Percentiles rank a stretch among this genome's conserved stretches.
Conservation (phyloP, 139 green algal genomes). For the Chlamydomonas incerta region DNA sequence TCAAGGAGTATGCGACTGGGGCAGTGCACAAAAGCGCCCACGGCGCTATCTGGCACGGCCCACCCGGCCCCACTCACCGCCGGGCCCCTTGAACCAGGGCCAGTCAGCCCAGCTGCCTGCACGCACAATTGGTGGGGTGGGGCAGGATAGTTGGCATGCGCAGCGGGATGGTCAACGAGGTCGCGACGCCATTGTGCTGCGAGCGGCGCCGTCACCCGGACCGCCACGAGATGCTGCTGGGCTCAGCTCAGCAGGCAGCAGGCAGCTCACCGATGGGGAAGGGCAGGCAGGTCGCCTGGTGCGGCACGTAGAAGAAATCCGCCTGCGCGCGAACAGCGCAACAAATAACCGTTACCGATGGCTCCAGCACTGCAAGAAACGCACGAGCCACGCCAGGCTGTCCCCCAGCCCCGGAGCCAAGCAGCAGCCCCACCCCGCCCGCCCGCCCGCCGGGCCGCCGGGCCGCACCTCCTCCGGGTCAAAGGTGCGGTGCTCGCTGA, state of each 20-base stretch:
- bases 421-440: too few species aligned
- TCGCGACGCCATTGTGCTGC: too few species aligned
- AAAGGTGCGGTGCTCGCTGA: slow-evolving; percentile 60
- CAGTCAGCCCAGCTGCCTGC: slow-evolving; percentile 42
- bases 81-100: slow-evolving; percentile 45
- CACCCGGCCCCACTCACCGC: not conserved
- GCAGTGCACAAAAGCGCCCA: not conserved
- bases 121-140: too few species aligned
- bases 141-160: too few species aligned
- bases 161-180: not conserved
- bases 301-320: slow-evolving; percentile 69
- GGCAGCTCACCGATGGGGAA: slow-evolving; percentile 35
- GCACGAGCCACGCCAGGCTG: too few species aligned
- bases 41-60: not conserved
- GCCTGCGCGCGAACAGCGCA: slow-evolving; percentile 48
- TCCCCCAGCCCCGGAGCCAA: too few species aligned
- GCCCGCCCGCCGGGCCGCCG: too few species aligned
- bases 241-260: not conserved
- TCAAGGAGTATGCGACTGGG: too few species aligned
- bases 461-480: slow-evolving; percentile 58
- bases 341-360: too few species aligned
- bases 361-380: too few species aligned
- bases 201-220: too few species aligned
- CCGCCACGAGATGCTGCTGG: too few species aligned
- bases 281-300: slow-evolving; percentile 43